Evolutionary conservation across 75 land plant species (phyloP), one percentile per base, ranked within the genome.

Genomic region (Larix kaempferi): DNA sequence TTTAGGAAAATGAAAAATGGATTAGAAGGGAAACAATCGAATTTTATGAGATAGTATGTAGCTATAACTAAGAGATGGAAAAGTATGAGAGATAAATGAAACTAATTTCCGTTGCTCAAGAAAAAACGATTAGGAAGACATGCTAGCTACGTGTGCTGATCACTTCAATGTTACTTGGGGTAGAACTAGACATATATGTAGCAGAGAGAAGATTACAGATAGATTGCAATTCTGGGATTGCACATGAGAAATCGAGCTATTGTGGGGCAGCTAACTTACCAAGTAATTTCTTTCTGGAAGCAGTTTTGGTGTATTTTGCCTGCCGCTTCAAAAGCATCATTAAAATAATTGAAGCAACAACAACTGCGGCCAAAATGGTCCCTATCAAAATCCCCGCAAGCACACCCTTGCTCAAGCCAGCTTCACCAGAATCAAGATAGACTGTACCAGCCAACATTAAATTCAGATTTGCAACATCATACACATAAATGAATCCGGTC

Each of bases 301-400:
- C 33, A 37, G 29, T 57, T 49, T 33, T 73, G 6, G 61, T 71
- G 25, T 65, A 19, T 55, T 69, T 84, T 15, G n/a, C 23, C 58
- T 8, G 76, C 26, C 74, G 62, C 63, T 78, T 81, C 63, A 83
- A 14, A 4, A 88, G n/a, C 21, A 76, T 2, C 4, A 84, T 26
- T 49, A 80, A n/a, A 16, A 87, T 17, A 21, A 77, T 44, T 14
- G 78, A 57, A 58, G 84, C 79, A 37, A 89, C 10, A 21, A 61
- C 63, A 71, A 73, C 60, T 39, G 78, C 71, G 75, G 16, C 75
- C 63, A 84, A 81, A 77, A 82, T 27, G 10, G 79, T 61, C 14
- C 80, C 89, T n/a, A 87, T 22, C 5, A 89, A 63, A 69, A 87
- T 79, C 14, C 84, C 83, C 26, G 67, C 84, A 16, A 84, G 33